Conservation (phyloP, 495 filamentous ascomycete genomes). For the Bombardia bombarda region DNA sequence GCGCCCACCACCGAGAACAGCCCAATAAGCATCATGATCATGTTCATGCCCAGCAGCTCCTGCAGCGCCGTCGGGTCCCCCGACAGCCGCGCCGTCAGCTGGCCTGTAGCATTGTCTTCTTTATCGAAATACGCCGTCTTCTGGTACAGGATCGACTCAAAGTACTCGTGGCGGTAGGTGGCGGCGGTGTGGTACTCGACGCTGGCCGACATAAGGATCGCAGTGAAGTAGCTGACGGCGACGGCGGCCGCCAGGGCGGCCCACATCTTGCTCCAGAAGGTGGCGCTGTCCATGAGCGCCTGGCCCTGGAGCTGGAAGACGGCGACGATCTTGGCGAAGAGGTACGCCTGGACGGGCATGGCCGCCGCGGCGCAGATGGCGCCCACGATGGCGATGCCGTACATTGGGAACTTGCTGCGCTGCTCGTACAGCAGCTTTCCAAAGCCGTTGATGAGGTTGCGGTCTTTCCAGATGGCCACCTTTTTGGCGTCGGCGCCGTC, state of each 20-base stretch:
- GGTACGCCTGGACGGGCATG: constrained; percentile 34
- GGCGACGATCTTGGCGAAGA: constrained; percentile 35
- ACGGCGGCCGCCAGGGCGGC: constrained; percentile 31
- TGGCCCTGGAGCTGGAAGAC: constrained; percentile 25
- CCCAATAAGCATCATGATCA: constrained; percentile 44
- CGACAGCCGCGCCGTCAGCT: constrained; percentile 50
- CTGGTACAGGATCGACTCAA: constrained; percentile 48
- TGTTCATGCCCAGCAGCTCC: constrained; percentile 52
- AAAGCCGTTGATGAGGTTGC: constrained; percentile 35
- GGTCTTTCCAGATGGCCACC: constrained; percentile 22
- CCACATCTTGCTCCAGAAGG: constrained; percentile 46
- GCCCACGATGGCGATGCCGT: constrained; percentile 26
- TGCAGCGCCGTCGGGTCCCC: constrained; percentile 54
- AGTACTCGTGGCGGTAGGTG: constrained; percentile 50
- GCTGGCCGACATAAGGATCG: constrained; percentile 23
- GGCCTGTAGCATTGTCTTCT: constrained; percentile 53
- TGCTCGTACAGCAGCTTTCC: constrained; percentile 41
- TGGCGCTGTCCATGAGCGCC: constrained; percentile 18
- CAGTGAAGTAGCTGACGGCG: constrained; percentile 32
- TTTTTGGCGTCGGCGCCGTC: constrained; percentile 16
- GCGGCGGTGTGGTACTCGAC: constrained; percentile 35
- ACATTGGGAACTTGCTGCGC: constrained; percentile 27
- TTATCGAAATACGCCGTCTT: constrained; percentile 58
- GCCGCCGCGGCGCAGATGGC: constrained; percentile 31
- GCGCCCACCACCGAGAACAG: constrained; percentile 41